phyloP scores from a whole-genome alignment of 768 basidiomycete species.

The Kwoniella bestiolae region DNA sequence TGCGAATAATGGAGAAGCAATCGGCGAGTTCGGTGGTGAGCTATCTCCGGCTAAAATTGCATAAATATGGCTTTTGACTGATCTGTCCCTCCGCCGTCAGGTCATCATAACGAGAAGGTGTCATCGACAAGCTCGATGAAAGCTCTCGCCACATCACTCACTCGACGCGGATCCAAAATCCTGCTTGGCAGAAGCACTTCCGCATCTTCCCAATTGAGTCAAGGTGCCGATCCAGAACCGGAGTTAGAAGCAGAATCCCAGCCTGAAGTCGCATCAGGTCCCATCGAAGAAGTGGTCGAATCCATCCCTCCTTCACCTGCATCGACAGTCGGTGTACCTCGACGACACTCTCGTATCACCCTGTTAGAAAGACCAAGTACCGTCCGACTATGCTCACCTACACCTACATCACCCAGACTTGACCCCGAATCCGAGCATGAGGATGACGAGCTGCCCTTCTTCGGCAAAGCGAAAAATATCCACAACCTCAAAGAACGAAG shows the following conservation, averaged over 20 bases:
- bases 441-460: constrained; percentile 42
- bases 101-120: constrained; percentile 10
- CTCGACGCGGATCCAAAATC: constrained; percentile 25
- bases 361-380: constrained; percentile 45
- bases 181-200: constrained; percentile 30
- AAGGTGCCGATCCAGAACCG: constrained; percentile 9
- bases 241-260: neutral
- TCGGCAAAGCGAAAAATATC: constrained; percentile 22
- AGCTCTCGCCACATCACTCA: constrained; percentile 30
- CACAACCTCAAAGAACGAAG: constrained; percentile 34
- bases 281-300: constrained; percentile 31
- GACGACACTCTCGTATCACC: constrained; percentile 39
- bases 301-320: constrained; percentile 44
- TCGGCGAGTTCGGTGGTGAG: constrained; percentile 46
- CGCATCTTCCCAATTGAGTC: constrained; percentile 19
- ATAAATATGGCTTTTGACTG: neutral
- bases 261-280: constrained; percentile 2
- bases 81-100: constrained; percentile 5
- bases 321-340: constrained; percentile 50
- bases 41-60: neutral
- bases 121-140: constrained; percentile 26
- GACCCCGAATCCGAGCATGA: constrained; percentile 8
- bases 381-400: constrained; percentile 42
- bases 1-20: constrained; percentile 46
- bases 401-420: constrained; percentile 16